Base-by-base conservation (phyloP, 306 rosid species). In the Acacia confusa region DNA sequence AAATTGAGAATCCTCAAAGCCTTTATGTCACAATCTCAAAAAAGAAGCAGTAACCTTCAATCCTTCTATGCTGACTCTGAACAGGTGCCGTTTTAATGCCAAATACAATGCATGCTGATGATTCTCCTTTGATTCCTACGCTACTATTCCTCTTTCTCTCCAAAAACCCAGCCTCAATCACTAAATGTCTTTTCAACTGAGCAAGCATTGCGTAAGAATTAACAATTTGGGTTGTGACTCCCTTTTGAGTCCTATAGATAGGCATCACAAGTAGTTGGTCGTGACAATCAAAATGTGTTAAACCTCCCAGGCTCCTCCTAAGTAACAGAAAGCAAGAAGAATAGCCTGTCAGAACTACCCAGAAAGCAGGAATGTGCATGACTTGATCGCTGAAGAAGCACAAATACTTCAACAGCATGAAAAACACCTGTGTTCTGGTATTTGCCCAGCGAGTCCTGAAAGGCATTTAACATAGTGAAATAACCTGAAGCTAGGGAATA, bases 31-130 rank as follows among this genome's bases (percentile, higher is more conserved):
- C 72, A 69, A 57, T 34, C 66, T 69, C 60, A 68, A 77, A 16
- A 48, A 50, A 48, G 50, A 63, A 82, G 64, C 7, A 71, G 43
- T 30, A 19, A 50, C 78, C 11, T 82, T 68, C 67, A 82, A 36
- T 19, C 24, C 70, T 68, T 40, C 47, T 36, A 24, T 48, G 16
- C 9, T 65, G 75, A 53, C 22, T 81, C 38, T 74, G 71, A 68
- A 50, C 71, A 55, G 53, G 43, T 43, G 12, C n/a, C 36, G 28
- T 36, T 36, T 36, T 36, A 38, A 22, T 25, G 57, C 20, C 75
- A 50, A 9, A 30, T 30, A 3, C 75, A 74, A 16, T 17, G 36
- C 68, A 27, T 61, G 68, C 68, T 9, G 4, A 5, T 61, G 20
- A 12, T 27, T 25, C 67, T 12, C 20, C 66, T 25, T 24, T 27